Conservation (phyloP, 2,329 filamentous ascomycete genomes). For the Aspergillus ochraceus region DNA sequence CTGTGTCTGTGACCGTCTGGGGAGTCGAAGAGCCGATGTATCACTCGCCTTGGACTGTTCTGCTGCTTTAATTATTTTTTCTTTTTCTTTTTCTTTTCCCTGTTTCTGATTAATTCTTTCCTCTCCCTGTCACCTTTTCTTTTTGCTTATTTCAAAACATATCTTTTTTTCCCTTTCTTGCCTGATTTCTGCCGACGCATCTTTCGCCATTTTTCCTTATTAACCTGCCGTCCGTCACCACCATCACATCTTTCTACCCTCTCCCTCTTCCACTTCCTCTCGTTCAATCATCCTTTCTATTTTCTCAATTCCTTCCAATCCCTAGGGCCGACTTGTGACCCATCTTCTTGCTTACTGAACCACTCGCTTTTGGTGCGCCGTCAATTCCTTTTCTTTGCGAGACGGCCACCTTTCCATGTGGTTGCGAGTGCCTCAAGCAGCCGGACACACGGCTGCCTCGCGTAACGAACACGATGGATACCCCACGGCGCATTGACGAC, state of each 20-base stretch:
- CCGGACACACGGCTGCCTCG: conserved; percentile 34
- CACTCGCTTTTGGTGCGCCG: background rate
- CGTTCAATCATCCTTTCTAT: conserved; percentile 3
- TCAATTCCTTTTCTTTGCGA: conserved; percentile 5
- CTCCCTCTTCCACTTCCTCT: background rate
- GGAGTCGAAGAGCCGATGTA: conserved; percentile 20
- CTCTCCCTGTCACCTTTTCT: conserved; percentile 4
- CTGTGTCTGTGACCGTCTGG: conserved; percentile 17
- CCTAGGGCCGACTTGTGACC: background rate
- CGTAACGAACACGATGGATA: conserved; percentile 33
- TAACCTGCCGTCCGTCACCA: background rate
- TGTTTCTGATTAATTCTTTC: conserved; percentile 8
- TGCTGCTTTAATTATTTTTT: conserved; percentile 6
- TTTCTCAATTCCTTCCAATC: conserved; percentile 3
- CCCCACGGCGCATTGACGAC: conserved; percentile 32
- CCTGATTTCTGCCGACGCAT: background rate
- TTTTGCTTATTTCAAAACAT: conserved; percentile 3
- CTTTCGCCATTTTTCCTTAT: background rate
- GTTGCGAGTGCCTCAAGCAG: conserved; percentile 30
- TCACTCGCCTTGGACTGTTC: conserved; percentile 17
- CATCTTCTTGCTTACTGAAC: background rate
- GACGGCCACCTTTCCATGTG: conserved; percentile 30
- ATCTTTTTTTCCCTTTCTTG: conserved; percentile 7
- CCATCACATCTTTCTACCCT: background rate
- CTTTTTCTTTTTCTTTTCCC: conserved; percentile 11